These are phyloP conservation scores for Sugiyamaella floridensis DNA, from an alignment of 805 yeast genomes.

Conservation along the genomic window DNA sequence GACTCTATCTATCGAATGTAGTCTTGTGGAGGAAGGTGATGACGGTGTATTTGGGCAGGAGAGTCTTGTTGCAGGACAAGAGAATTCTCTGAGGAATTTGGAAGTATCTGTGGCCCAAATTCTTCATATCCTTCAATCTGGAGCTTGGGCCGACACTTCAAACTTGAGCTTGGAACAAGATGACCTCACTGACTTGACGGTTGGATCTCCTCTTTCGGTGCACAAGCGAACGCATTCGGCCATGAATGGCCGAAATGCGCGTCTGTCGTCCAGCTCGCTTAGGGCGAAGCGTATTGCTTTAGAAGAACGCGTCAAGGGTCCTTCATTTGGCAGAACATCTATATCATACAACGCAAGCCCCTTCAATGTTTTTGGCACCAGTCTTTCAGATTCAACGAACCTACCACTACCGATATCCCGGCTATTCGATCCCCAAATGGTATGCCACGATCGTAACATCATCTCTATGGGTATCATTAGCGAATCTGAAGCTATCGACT, in stretches of 20 bases:
- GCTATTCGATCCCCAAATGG: conserved; percentile 28
- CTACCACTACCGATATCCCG: conserved; percentile 36
- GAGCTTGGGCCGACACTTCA: not conserved
- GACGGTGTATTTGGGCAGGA: not conserved
- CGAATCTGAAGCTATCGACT: conserved; percentile 40
- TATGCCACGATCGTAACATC: conserved; percentile 37
- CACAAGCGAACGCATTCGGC: conserved; percentile 1
- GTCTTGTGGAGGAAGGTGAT: conserved; percentile 35
- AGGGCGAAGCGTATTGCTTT: conserved; percentile 3
- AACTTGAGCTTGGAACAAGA: not conserved
- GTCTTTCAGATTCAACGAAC: conserved; percentile 27
- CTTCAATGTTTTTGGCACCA: conserved; percentile 34
- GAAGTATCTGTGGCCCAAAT: conserved; percentile 7
- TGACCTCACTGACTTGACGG: not conserved
- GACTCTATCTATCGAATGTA: conserved; percentile 46
- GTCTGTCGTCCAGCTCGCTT: conserved; percentile 1
- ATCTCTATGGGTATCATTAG: conserved; percentile 45
- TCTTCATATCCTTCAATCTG: conserved; percentile 6
- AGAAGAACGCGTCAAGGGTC: conserved; percentile 7
- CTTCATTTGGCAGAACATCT: conserved; percentile 34
- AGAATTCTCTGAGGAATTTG: conserved; percentile 16
- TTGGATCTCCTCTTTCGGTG: not conserved
- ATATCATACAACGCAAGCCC: conserved; percentile 39
- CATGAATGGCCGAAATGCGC: not conserved
- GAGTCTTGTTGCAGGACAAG: conserved; percentile 4